Conservation (phyloP, 352 stramenopile species). For the Stephanocyclus meneghinianus region DNA sequence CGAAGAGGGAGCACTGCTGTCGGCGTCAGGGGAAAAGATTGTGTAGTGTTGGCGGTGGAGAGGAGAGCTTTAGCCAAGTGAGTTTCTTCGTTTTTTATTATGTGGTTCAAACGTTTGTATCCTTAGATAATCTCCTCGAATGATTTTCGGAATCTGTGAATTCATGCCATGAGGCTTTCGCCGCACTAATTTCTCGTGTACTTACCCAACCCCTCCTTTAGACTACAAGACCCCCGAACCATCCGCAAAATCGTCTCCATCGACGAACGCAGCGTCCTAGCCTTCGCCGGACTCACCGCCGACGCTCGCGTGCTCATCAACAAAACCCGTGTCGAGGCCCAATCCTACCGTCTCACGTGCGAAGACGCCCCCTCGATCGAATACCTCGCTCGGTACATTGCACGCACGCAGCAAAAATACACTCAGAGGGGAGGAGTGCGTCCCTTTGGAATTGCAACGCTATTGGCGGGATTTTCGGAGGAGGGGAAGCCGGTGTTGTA, state of each 20-base stretch:
- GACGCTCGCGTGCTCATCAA: slow-evolving; percentile 97
- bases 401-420: slow-evolving; percentile 95
- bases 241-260: slow-evolving; percentile 99
- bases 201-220: background rate
- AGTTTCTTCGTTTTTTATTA: slow-evolving; percentile 36
- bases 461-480: slow-evolving; percentile 91
- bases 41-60: slow-evolving; percentile 89
- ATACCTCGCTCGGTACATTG: slow-evolving; percentile 97
- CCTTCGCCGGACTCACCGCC: slow-evolving; percentile 97
- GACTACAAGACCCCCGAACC: slow-evolving; percentile 94
- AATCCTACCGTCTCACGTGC: slow-evolving; percentile 96
- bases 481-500: slow-evolving; percentile 92
- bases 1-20: slow-evolving; percentile 96
- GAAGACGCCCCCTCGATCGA: slow-evolving; percentile 88
- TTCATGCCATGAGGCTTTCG: background rate
- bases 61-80: slow-evolving; percentile 81
- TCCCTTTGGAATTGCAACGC: slow-evolving; percentile 97
- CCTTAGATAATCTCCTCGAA: background rate
- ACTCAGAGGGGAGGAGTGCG: slow-evolving; percentile 97
- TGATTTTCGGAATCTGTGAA: background rate
- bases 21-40: slow-evolving; percentile 93
- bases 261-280: slow-evolving; percentile 96
- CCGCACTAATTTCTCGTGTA: background rate
- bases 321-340: slow-evolving; percentile 90
- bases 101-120: background rate